Evolutionary conservation across 2,329 filamentous ascomycete species (phyloP), one percentile per base, ranked within the genome.

Genomic region (Fusarium sp.): DNA sequence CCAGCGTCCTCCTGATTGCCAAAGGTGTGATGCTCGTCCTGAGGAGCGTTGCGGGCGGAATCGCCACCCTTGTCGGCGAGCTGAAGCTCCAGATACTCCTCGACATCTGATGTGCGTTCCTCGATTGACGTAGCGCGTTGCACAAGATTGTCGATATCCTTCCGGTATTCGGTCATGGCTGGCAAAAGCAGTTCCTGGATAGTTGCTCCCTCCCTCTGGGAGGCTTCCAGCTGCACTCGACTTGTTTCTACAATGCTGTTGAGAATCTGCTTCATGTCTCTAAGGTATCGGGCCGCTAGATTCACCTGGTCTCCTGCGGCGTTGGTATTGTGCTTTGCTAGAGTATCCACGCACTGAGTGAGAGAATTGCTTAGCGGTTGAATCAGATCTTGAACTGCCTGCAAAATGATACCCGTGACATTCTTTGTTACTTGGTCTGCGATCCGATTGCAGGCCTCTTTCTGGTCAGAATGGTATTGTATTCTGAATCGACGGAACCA

Each of bases 1-100:
- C 28, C 5, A 5, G 22, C 3, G 3, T 2, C 6, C 1, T 49
- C 47, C 2, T 31, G 11, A 18, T n/a, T 33, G 15, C 28, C 22
- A 33, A 7, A 49, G 10, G 22, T 6, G 33, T n/a, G 20, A 2
- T 10, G 22, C 0, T 33, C 17, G 22, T n/a, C 22, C 22, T 18
- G 22, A 11, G 47, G 28, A 33, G 28, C 22, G 3, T 49, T 33
- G 5, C 11, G 20, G 47, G 2, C 11, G 7, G 47, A 33, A 13
- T 18, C 15, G 28, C 28, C 22, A 18, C 17, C 48, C 4, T 10
- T 2, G 7, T 51, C 4, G 15, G 48, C 5, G 12, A 51, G 31
- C 22, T 51, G 48, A 35, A 51, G 28, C 22, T 51, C 48, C 8
- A 35, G 48, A 20, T 51, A 51, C 4, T 51, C 31, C 15, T 51